Evolutionary conservation across 2,329 filamentous ascomycete genomes (phyloP), one percentile per base, ranked within the genome.

Genomic region (Dissoconium aciculare): DNA sequence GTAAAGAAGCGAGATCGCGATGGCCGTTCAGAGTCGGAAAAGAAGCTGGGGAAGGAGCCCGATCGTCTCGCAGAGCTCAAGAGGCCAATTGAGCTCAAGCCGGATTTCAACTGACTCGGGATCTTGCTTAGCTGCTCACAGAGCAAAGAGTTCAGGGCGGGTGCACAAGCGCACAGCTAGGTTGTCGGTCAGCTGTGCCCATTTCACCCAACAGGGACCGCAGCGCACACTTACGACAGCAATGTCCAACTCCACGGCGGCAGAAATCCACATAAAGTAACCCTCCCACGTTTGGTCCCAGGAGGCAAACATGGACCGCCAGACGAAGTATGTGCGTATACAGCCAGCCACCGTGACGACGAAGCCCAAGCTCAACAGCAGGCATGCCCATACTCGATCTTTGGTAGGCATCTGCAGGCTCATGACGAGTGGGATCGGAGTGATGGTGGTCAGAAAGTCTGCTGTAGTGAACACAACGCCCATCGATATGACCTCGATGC

Each of bases 211-310:
- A n/a, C n/a, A n/a, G n/a, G n/a, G n/a, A n/a, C 19, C 12, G 10
- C 3, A 16, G 21, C 14, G 4, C n/a, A 16, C 3, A 52, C 57
- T 43, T 41, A 61, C 57, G n/a, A 64, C 53, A 6, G 56, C 59
- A 5, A 64, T 36, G 35, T 64, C 58, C 5, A 63, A 57, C 39
- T 64, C 60, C 2, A 64, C 53, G 0, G 57, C 54, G 4, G 59
- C 58, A 26, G 52, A 52, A n/a, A 63, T 62, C 57, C 59, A 64
- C 0, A 63, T 43, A 4, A 57, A 56, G 45, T 59, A 62, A 4
- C 56, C 49, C 31, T 51, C 57, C 60, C 60, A 63, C 11, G 12
- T 60, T 32, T 53, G 50, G 30, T 64, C 60, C 36, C 56, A 62
- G 31, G 50, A 56, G 2, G 38, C 41, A 4, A 61, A 47, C 4